Base-by-base conservation (phyloP, 495 filamentous ascomycete species). In the Hypoxylon trugodes region DNA sequence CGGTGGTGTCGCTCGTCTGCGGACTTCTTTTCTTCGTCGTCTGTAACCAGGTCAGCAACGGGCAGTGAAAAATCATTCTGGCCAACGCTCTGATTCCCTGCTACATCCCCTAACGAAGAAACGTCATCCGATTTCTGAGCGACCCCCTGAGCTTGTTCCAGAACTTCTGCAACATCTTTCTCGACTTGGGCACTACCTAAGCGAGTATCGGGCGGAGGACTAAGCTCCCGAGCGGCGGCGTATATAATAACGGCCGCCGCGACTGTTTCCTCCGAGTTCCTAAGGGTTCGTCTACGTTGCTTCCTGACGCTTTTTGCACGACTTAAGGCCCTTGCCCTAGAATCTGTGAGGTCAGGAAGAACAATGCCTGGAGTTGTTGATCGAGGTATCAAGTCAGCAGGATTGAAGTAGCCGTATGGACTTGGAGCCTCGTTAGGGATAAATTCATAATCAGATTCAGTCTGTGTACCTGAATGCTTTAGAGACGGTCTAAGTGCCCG, bases 11-110 rank as follows among this genome's bases (percentile, higher is more conserved):
- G 61, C 36, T 73, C 76, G 19, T 79, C 76, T 25, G 66, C 41
- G 10, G 65, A 51, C 54, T 73, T 75, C 57, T 68, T 75, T 43
- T 60, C 66, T 70, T 77, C 76, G 69, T 80, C 74, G 65, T 75
- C 76, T 80, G 74, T 69, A 69, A 59, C 75, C 68, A 75, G 71
- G 77, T 80, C 77, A 81, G 77, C 71, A 76, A 78, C 76, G 69
- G 70, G 66, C 52, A 53, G 37, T 65, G 66, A 65, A 62, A 59
- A 12, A 50, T 65, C 66, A 65, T 55, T 62, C 59, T 65, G 58
- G 46, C 65, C 63, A 62, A 59, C 56, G 56, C 57, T 66, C 43
- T 56, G 59, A 56, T 68, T 65, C 46, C 48, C 55, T 67, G 58
- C 33, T 46, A 52, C 38, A 66, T 37, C 40, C 51, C 50, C 64